phyloP scores from a whole-genome alignment of 306 rosid genomes.

The Senna siamea region DNA sequence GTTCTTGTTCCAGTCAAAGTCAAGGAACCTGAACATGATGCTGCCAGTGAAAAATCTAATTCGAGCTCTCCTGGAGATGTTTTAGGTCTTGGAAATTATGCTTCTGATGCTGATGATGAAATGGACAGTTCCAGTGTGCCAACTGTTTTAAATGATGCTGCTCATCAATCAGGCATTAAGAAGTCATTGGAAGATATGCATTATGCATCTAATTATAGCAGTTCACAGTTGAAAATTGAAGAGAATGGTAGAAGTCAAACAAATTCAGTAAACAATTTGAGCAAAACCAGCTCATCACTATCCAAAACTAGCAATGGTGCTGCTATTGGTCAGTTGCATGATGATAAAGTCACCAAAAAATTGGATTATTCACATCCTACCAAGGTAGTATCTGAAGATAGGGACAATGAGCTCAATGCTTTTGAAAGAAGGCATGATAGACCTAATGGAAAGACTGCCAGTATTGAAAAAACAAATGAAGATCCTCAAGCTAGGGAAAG shows the following conservation, averaged over 20 bases:
- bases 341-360: conserved; percentile 44
- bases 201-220: conserved; percentile 46
- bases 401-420: conserved; percentile 44
- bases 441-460: conserved; percentile 47
- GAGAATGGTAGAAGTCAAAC: conserved; percentile 45
- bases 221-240: conserved; percentile 43
- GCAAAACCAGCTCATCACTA: conserved; percentile 44
- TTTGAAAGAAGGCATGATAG: conserved; percentile 50
- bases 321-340: conserved; percentile 44
- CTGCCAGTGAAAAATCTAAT: conserved; percentile 59
- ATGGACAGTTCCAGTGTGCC: conserved; percentile 57
- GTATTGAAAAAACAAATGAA: conserved; percentile 43
- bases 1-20: conserved; percentile 64
- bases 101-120: conserved; percentile 81
- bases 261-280: conserved; percentile 42
- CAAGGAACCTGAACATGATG: conserved; percentile 60
- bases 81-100: conserved; percentile 96
- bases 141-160: conserved; percentile 46
- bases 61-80: conserved; percentile 80
- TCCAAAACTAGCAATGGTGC: conserved; percentile 49
- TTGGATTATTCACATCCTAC: conserved; percentile 47
- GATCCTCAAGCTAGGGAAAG: conserved; percentile 53
- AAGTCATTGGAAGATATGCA: conserved; percentile 39
- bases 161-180: conserved; percentile 44
- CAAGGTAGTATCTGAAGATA: conserved; percentile 47